These are phyloP conservation scores for Bondarzewia mesenterica DNA, from an alignment of 1,284 basidiomycete genomes.

Conservation along the genomic window DNA sequence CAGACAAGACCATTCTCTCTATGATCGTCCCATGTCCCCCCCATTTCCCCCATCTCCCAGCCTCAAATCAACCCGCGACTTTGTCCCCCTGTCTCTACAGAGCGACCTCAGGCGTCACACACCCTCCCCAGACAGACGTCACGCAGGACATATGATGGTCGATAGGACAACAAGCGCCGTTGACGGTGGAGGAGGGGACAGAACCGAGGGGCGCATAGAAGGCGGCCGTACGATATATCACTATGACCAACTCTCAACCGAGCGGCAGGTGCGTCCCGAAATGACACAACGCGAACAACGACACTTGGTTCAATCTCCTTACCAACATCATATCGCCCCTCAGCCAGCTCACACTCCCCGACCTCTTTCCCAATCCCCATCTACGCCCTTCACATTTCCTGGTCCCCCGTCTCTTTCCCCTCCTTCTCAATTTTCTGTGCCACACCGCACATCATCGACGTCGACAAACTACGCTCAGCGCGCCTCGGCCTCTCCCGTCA, in stretches of 20 bases:
- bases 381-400: not conserved
- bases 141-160: not conserved
- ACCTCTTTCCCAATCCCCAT: not conserved
- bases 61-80: conserved; percentile 15
- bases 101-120: conserved; percentile 16
- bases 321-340: not conserved
- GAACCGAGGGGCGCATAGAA: no score
- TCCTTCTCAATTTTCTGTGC: not conserved
- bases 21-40: not conserved
- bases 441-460: not conserved
- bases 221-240: not conserved
- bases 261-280: no score
- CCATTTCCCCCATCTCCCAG: conserved; percentile 9
- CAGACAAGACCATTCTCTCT: conserved; percentile 14
- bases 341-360: not conserved
- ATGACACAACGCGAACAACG: no score
- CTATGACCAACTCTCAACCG: not conserved
- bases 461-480: not conserved
- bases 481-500: not conserved
- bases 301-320: not conserved
- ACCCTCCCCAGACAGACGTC: conserved; percentile 8
- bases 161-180: not conserved
- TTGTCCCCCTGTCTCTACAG: conserved; percentile 18
- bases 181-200: no score
- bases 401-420: not conserved